Evolutionary conservation across 257 asterid genomes (phyloP).

Genomic region (Salvia miltiorrhiza): DNA sequence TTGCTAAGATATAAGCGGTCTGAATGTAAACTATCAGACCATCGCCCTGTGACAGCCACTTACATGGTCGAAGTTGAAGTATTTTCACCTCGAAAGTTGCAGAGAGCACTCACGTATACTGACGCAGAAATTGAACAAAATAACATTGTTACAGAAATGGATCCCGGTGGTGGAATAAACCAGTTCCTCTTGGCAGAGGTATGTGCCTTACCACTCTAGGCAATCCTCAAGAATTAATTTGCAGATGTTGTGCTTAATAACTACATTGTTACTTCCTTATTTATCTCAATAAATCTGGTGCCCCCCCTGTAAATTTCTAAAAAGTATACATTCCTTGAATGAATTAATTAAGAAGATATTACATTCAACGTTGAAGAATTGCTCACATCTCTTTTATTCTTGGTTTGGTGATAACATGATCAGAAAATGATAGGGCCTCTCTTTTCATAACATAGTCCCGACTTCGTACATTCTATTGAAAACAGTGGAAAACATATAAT

Average conservation of each 20-base stretch:
- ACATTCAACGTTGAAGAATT: too few species aligned
- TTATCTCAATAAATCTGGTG: not conserved
- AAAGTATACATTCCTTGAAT: not conserved
- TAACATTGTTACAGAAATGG: slow-evolving; percentile 39
- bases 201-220: slow-evolving; percentile 13
- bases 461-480: not conserved
- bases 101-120: slow-evolving; percentile 79
- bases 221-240: not conserved
- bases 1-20: slow-evolving; percentile 57
- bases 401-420: not conserved
- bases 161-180: slow-evolving; percentile 30
- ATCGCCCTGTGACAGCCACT: slow-evolving; percentile 78
- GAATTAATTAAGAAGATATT: not conserved
- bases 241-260: not conserved
- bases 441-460: not conserved
- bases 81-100: slow-evolving; percentile 73
- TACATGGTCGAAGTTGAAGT: slow-evolving; percentile 76
- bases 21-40: slow-evolving; percentile 75
- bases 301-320: not conserved
- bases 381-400: not conserved
- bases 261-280: not conserved
- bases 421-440: not conserved
- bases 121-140: slow-evolving; percentile 75
- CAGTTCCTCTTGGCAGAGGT: slow-evolving; percentile 43
- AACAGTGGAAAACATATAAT: not conserved